These are phyloP conservation scores for Dalbergia cochinchinensis DNA, from an alignment of 306 rosid genomes.

Conservation along the genomic window DNA sequence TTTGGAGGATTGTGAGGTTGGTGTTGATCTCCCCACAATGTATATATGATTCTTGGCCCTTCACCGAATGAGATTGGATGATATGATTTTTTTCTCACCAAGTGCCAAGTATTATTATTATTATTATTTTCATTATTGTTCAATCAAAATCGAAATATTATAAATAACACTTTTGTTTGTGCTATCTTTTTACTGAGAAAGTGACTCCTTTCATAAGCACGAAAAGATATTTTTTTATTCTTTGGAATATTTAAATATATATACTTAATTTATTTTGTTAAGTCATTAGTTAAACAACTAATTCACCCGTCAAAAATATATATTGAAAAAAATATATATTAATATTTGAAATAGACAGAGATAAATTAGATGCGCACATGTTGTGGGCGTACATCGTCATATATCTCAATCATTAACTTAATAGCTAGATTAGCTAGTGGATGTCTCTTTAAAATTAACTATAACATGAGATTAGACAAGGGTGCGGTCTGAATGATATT, in stretches of 20 bases:
- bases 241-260: background rate
- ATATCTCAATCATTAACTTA: background rate
- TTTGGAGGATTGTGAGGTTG: conserved; percentile 67
- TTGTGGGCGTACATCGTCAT: background rate
- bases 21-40: conserved; percentile 44
- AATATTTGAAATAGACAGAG: no score
- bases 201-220: conserved; percentile 6
- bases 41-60: conserved; percentile 34
- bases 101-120: background rate
- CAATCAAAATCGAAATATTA: background rate
- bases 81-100: conserved; percentile 23
- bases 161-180: background rate
- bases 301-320: no score
- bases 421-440: background rate
- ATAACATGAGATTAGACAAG: background rate
- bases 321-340: no score
- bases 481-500: background rate
- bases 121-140: background rate
- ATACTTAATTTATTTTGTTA: background rate
- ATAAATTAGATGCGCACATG: background rate
- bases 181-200: background rate
- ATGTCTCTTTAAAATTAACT: background rate
- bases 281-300: background rate
- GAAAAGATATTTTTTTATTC: background rate
- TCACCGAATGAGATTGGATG: conserved; percentile 39